Evolutionary conservation across 2,329 filamentous ascomycete species (phyloP).

Genomic region (Apiospora hydei): DNA sequence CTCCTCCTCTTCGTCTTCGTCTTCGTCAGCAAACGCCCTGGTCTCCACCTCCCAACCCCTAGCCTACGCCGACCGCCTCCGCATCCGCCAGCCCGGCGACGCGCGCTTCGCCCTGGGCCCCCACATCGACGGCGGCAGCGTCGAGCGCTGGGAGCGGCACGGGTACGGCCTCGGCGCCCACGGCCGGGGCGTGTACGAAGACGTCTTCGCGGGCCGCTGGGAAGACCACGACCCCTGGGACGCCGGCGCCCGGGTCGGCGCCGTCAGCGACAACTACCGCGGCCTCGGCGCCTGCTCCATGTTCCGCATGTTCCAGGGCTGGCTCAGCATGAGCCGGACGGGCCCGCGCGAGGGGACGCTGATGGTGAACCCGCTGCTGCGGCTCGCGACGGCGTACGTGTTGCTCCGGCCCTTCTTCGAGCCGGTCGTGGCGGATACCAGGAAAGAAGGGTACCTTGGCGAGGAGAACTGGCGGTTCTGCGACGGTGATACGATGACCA

Average conservation of each 20-base stretch:
- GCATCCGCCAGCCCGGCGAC: conserved; percentile 75
- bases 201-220: conserved; percentile 78
- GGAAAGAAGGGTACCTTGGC: conserved; percentile 54
- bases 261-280: conserved; percentile 78
- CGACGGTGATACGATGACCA: conserved; percentile 54
- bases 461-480: conserved; percentile 68
- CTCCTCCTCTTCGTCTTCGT: neutral
- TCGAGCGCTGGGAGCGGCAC: conserved; percentile 76
- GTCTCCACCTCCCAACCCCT: conserved; percentile 64
- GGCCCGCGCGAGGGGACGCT: conserved; percentile 80
- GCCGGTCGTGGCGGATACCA: conserved; percentile 53
- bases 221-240: conserved; percentile 86
- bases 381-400: conserved; percentile 78
- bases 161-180: conserved; percentile 66
- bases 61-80: conserved; percentile 74
- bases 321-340: conserved; percentile 80
- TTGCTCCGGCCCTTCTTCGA: conserved; percentile 86
- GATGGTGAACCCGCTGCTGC: conserved; percentile 80
- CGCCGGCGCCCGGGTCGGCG: conserved; percentile 70
- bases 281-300: conserved; percentile 83
- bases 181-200: conserved; percentile 66
- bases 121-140: conserved; percentile 76
- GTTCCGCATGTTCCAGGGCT: conserved; percentile 90
- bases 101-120: conserved; percentile 72
- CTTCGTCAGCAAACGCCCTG: conserved; percentile 51